A percentile compares a stretch with the other conserved stretches of the same genome.
phyloP scores from a whole-genome alignment of 306 rosid species.

The Gleditsia sinensis region DNA sequence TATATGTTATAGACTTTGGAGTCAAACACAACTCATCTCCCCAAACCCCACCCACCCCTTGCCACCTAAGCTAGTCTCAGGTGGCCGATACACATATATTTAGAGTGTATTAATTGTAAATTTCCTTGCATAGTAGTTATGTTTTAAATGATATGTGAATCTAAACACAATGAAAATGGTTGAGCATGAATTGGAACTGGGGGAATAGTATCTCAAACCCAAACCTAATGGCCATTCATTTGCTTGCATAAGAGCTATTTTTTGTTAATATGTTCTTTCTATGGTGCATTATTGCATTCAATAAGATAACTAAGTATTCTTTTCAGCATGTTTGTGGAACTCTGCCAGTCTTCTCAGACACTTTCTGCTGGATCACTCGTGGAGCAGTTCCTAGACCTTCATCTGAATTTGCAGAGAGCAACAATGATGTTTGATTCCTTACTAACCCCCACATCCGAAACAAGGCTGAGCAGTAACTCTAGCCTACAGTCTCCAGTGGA shows the following conservation, averaged over 20 bases:
- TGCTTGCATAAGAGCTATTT: not conserved
- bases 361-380: conserved; percentile 55
- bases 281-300: not conserved
- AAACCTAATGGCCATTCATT: not conserved
- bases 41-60: no score
- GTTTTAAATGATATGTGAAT: no score
- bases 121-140: not conserved
- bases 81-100: no score
- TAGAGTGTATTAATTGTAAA: no score
- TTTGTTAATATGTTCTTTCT: not conserved
- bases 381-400: conserved; percentile 63
- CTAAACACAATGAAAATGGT: no score
- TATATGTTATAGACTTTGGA: no score
- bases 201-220: not conserved
- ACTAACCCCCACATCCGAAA: conserved; percentile 32
- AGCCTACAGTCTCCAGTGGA: conserved; percentile 16
- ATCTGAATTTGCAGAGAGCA: conserved; percentile 50
- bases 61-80: no score
- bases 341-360: conserved; percentile 49
- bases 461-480: conserved; percentile 28
- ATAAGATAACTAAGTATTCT: not conserved
- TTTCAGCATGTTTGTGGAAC: conserved; percentile 59
- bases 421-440: conserved; percentile 41
- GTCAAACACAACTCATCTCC: no score
- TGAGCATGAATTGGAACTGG: no score